phyloP scores from a whole-genome alignment of 345 rosid species.

The Erucastrum elatum region DNA sequence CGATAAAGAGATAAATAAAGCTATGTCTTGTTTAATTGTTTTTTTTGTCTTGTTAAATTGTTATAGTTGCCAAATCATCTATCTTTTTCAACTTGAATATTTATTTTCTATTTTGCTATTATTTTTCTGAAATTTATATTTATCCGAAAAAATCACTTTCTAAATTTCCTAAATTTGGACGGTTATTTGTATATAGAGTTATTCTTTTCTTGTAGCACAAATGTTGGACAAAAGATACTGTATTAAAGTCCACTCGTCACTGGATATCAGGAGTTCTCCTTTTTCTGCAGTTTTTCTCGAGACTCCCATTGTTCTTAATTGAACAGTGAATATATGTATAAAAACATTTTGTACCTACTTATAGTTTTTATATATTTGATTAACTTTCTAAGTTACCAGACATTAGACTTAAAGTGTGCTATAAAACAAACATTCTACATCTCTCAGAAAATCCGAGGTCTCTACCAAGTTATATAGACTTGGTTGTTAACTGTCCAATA shows the following conservation, averaged over 20 bases:
- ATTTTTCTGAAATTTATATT: not conserved
- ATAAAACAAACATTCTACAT: not conserved
- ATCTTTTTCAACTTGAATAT: conserved; percentile 1
- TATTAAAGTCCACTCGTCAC: conserved; percentile 27
- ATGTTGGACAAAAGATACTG: conserved; percentile 37
- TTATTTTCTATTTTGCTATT: not conserved
- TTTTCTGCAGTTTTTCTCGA: conserved; percentile 33
- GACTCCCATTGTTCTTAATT: conserved; percentile 22
- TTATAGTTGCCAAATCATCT: conserved; percentile 24
- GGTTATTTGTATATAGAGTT: conserved; percentile 5
- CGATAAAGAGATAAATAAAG: conserved; percentile 32
- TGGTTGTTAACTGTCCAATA: not conserved
- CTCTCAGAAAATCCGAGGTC: not conserved
- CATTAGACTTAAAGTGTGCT: not conserved
- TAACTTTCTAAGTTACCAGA: not conserved
- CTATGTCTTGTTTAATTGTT: not conserved
- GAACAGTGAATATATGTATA: not conserved
- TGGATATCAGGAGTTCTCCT: conserved; percentile 34
- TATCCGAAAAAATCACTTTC: not conserved
- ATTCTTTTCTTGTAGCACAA: conserved; percentile 38
- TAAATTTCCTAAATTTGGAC: conserved; percentile 12
- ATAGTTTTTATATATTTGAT: no score
- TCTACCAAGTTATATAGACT: not conserved
- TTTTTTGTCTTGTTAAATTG: not conserved
- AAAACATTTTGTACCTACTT: not conserved